Base-by-base conservation (phyloP, 495 filamentous ascomycete species). In the Annulohypoxylon stygium region DNA sequence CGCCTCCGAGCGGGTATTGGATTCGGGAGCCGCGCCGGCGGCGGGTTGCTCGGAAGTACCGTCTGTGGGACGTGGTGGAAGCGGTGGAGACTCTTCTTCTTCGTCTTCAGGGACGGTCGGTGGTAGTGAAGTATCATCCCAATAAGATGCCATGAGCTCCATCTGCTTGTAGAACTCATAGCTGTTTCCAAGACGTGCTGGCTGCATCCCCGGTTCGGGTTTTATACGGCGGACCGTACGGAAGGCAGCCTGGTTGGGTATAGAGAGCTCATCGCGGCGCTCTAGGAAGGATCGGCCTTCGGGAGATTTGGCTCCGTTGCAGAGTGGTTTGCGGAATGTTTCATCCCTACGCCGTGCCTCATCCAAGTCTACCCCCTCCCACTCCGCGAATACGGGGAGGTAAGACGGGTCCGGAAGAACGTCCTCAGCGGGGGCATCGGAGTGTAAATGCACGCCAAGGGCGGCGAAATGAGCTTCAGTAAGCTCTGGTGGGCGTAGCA, bases 121-220 rank as follows among this genome's bases (percentile, higher is more conserved):
- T 2, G 79, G 77, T 18, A 83, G 75, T 3, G 85, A 85, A 0
- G 85, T 86, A 70, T 89, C 87, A 18, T 83, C 82, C 87, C 87
- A 89, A 70, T 78, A 89, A 0, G 78, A 67, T 16, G 85, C 81
- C 72, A 87, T 81, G 36, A 83, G 66, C 59, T 89, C 87, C 33
- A 89, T 79, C 61, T 85, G 82, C 43, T 84, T 85, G 76, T 83
- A 89, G 77, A 89, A 89, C 76, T 88, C 87, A 62, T 85, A 89
- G n/a, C 83, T 82, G 70, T 87, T 88, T 7, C 87, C 87, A 4
- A 89, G 75, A 1, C 87, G 83, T 1, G 81, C 79, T 23, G 80
- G 78, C 47, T 79, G 66, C 59, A 83, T 81, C 8, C 87, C 87
- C 47, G 82, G 80, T 33, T 82, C 82, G 5, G 83, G 78, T 3